Evolutionary conservation across 2,329 filamentous ascomycete genomes (phyloP).

Genomic region (Fusarium denticulatum): DNA sequence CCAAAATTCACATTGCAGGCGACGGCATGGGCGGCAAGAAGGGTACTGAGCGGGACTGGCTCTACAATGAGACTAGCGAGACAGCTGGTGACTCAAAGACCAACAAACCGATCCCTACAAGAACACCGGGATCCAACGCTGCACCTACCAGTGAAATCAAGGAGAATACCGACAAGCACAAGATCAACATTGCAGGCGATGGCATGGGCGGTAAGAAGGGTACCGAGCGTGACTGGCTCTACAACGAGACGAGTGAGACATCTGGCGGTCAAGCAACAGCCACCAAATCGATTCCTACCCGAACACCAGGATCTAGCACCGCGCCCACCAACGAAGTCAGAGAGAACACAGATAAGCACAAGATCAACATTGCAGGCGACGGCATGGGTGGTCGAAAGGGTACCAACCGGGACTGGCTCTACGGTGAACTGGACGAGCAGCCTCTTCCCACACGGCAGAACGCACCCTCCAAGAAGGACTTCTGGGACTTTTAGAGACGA

Average conservation of each 20-base stretch:
- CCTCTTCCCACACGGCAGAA: slow-evolving; percentile 49
- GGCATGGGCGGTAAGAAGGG: slow-evolving; percentile 72
- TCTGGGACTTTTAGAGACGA: slow-evolving; percentile 59
- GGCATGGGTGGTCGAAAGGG: slow-evolving; percentile 72
- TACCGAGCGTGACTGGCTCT: slow-evolving; percentile 66
- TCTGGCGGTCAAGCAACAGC: slow-evolving; percentile 19
- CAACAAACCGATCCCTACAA: slow-evolving; percentile 45
- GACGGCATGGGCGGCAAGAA: slow-evolving; percentile 73
- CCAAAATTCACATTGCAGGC: slow-evolving; percentile 58
- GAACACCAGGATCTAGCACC: slow-evolving; percentile 45
- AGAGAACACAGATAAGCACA: slow-evolving; percentile 26
- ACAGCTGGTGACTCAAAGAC: slow-evolving; percentile 22
- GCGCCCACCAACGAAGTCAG: slow-evolving; percentile 9
- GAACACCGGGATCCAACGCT: slow-evolving; percentile 44
- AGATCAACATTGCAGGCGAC: slow-evolving; percentile 63
- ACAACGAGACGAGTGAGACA: slow-evolving; percentile 57
- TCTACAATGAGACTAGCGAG: slow-evolving; percentile 61
- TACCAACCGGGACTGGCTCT: slow-evolving; percentile 65
- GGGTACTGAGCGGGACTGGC: slow-evolving; percentile 64
- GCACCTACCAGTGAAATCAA: slow-evolving; percentile 7
- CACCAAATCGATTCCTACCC: slow-evolving; percentile 45
- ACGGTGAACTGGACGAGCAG: slow-evolving; percentile 58
- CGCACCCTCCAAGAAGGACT: slow-evolving; percentile 51
- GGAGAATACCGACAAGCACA: slow-evolving; percentile 29
- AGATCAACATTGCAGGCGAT: slow-evolving; percentile 63